These are phyloP conservation scores for Corynespora cassiicola DNA, from an alignment of 2,329 filamentous ascomycete genomes.

Conservation along the genomic window DNA sequence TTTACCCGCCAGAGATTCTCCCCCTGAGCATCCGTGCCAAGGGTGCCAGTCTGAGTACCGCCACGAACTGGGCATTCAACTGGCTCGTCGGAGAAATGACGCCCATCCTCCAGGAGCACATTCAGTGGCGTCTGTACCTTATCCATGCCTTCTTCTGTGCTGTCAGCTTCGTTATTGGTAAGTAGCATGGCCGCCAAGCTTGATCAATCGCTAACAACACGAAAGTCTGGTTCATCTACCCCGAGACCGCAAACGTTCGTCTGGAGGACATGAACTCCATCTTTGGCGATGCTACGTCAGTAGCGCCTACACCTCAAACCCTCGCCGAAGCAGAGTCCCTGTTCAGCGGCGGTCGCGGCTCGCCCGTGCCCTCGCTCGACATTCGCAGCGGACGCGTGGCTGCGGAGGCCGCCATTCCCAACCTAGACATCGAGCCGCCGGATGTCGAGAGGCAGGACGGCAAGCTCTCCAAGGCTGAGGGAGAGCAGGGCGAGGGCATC, in stretches of 20 bases:
- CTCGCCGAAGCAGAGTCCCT: slow-evolving; percentile 83
- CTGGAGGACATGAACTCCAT: slow-evolving; percentile 96
- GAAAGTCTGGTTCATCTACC: slow-evolving; percentile 94
- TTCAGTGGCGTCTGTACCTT: slow-evolving; percentile 92
- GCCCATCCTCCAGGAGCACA: slow-evolving; percentile 87
- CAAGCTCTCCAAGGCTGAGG: slow-evolving; percentile 46
- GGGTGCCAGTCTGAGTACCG: slow-evolving; percentile 93
- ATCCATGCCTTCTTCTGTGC: slow-evolving; percentile 97
- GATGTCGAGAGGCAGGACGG: slow-evolving; percentile 61
- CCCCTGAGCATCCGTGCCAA: slow-evolving; percentile 96
- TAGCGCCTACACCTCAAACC: slow-evolving; percentile 78
- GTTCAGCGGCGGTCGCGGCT: slow-evolving; percentile 71
- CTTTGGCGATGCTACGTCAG: slow-evolving; percentile 90
- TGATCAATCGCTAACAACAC: slow-evolving; percentile 24
- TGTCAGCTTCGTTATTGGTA: slow-evolving; percentile 93
- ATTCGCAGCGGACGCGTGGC: slow-evolving; percentile 63
- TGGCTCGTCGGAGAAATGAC: slow-evolving; percentile 97
- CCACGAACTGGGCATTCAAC: slow-evolving; percentile 98
- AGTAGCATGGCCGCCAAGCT: slow-evolving; percentile 48
- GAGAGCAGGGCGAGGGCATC: slow-evolving; percentile 59
- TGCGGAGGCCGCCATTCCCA: slow-evolving; percentile 75
- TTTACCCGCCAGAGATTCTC: slow-evolving; percentile 98
- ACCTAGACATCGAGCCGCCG: slow-evolving; percentile 82
- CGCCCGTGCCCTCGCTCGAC: slow-evolving; percentile 80
- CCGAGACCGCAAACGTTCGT: slow-evolving; percentile 92